Conservation (phyloP, 345 rosid genomes). For the Heritiera fomes region DNA sequence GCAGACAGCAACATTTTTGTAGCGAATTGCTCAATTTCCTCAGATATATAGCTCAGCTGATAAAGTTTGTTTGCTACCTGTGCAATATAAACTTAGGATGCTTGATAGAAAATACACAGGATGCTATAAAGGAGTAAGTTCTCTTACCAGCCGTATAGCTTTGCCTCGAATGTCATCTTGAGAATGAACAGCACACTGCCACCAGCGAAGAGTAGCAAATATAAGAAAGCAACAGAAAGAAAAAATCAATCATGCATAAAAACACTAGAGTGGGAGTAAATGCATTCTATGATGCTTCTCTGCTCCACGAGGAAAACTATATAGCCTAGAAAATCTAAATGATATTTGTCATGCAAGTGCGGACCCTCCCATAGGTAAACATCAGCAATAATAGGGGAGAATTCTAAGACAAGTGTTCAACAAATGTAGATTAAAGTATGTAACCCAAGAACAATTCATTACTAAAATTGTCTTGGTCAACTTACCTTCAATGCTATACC, state of each 20-base stretch:
- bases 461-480: conserved; percentile 14
- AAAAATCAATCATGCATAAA: not conserved
- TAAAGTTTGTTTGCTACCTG: conserved; percentile 97
- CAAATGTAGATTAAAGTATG: not conserved
- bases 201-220: conserved; percentile 30
- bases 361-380: not conserved
- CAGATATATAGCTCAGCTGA: conserved; percentile 71
- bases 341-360: not conserved
- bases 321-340: not conserved
- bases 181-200: conserved; percentile 91
- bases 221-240: conserved; percentile 18
- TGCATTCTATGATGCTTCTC: conserved; percentile 10
- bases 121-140: conserved; percentile 20
- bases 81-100: conserved; percentile 29
- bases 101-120: conserved; percentile 12
- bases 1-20: conserved; percentile 70
- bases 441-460: not conserved
- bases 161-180: conserved; percentile 92
- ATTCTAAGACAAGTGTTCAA: not conserved
- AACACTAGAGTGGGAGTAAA: not conserved
- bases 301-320: not conserved
- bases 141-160: conserved; percentile 87
- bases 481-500: conserved; percentile 82
- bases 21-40: conserved; percentile 81
- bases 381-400: not conserved